Conservation (phyloP, 768 basidiomycete genomes). For the Leccinum ochraceum region DNA sequence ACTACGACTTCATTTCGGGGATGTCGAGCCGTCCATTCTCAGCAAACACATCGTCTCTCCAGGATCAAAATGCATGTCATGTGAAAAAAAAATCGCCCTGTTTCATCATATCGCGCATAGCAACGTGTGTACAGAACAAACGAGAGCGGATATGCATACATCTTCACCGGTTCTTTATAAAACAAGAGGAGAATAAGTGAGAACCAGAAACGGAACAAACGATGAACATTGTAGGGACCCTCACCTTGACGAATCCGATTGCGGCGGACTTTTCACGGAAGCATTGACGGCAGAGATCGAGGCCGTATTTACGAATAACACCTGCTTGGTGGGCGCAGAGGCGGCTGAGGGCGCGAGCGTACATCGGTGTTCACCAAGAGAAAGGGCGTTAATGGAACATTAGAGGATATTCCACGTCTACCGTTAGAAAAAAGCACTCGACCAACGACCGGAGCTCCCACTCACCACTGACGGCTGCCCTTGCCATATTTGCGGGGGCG, state of each 20-base stretch:
- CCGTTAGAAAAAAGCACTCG: neutral
- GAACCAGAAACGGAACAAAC: neutral
- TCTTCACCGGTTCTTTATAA: constrained; percentile 46
- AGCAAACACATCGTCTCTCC: neutral
- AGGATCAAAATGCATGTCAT: neutral
- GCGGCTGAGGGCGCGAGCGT: constrained; percentile 53
- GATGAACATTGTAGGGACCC: constrained; percentile 13
- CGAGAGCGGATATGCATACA: neutral
- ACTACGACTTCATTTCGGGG: neutral
- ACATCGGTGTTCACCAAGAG: neutral
- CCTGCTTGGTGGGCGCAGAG: constrained; percentile 97
- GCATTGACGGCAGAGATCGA: constrained; percentile 97
- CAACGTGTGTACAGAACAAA: neutral
- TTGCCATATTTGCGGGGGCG: constrained; percentile 95
- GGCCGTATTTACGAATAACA: constrained; percentile 96
- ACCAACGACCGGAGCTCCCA: constrained; percentile 9
- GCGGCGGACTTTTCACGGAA: constrained; percentile 95
- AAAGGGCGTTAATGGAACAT: neutral
- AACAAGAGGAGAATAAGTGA: neutral
- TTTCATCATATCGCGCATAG: constrained; percentile 14
- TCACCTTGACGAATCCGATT: constrained; percentile 94
- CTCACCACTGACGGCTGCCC: constrained; percentile 92
- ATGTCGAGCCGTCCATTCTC: neutral
- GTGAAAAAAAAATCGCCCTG: constrained; percentile 8
- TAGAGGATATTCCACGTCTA: neutral